These are phyloP conservation scores for Solanum piurae DNA, from an alignment of 257 asterid species.

Conservation along the genomic window DNA sequence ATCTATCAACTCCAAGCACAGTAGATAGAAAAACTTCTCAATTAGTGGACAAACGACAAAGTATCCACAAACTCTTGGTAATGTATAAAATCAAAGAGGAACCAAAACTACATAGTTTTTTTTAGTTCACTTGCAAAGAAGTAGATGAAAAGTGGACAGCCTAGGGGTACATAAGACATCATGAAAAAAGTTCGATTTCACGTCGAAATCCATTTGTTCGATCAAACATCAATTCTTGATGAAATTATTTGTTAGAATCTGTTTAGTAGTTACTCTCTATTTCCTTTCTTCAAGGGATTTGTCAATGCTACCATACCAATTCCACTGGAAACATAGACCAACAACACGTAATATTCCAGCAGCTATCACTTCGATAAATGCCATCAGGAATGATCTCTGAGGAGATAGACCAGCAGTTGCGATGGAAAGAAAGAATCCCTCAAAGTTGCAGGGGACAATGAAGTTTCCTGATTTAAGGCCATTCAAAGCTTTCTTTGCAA, in stretches of 20 bases:
- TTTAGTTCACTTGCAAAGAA: background rate
- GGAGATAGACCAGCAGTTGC: conserved; percentile 87
- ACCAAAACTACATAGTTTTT: background rate
- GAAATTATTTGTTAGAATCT: background rate
- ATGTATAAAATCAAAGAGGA: background rate
- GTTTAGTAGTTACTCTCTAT: conserved; percentile 1
- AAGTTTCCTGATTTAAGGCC: conserved; percentile 68
- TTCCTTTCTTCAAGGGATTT: conserved; percentile 45
- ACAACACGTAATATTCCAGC: conserved; percentile 52
- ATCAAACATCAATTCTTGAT: background rate
- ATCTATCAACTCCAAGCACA: background rate
- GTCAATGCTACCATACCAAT: conserved; percentile 67
- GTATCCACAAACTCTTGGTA: background rate
- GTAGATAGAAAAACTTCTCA: background rate
- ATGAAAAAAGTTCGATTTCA: background rate
- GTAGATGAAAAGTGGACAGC: background rate
- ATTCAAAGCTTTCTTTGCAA: conserved; percentile 52
- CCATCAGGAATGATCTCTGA: conserved; percentile 74
- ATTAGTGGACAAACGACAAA: background rate
- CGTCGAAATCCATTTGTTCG: background rate
- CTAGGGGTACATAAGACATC: background rate
- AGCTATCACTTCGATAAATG: conserved; percentile 66
- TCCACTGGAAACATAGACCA: conserved; percentile 78
- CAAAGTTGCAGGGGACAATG: conserved; percentile 74
- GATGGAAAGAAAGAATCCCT: conserved; percentile 57